phyloP scores from a whole-genome alignment of 176 grass and related monocot species.

The Lolium rigidum region DNA sequence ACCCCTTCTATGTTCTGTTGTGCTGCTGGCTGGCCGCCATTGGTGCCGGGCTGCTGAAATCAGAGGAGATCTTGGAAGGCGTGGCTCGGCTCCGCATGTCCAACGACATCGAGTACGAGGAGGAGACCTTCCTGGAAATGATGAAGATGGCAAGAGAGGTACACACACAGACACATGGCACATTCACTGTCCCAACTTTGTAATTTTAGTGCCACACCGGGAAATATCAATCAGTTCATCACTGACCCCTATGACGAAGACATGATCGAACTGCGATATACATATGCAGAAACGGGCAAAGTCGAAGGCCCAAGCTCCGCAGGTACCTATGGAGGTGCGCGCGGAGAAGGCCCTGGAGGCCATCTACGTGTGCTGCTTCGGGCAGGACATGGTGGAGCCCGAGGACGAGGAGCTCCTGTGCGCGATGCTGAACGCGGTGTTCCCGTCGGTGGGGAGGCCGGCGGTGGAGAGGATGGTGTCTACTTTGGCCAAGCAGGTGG shows the following conservation, averaged over 20 bases:
- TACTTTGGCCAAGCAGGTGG: slow-evolving; percentile 62
- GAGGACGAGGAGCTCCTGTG: slow-evolving; percentile 71
- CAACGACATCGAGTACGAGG: slow-evolving; percentile 97
- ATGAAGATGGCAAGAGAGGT: slow-evolving; percentile 86
- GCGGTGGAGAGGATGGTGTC: slow-evolving; percentile 71
- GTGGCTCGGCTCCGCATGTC: slow-evolving; percentile 90
- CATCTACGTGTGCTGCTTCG: slow-evolving; percentile 93
- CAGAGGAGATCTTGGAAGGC: slow-evolving; percentile 96
- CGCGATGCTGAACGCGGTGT: slow-evolving; percentile 67
- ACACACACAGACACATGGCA: neutral
- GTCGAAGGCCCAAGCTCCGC: slow-evolving; percentile 57
- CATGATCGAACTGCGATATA: neutral
- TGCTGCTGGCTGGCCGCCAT: slow-evolving; percentile 93
- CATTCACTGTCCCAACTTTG: no score
- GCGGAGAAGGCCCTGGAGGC: slow-evolving; percentile 85
- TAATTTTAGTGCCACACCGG: no score
- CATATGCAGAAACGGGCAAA: slow-evolving; percentile 78
- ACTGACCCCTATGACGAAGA: neutral
- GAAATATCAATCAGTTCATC: neutral
- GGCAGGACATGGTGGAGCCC: slow-evolving; percentile 80
- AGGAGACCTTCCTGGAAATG: slow-evolving; percentile 90
- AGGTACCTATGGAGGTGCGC: slow-evolving; percentile 71
- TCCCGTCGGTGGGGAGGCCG: slow-evolving; percentile 70
- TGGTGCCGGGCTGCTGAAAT: slow-evolving; percentile 82
- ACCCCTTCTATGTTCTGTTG: slow-evolving; percentile 86